Base-by-base conservation (phyloP, 345 rosid species). In the Bruguiera sexangula region DNA sequence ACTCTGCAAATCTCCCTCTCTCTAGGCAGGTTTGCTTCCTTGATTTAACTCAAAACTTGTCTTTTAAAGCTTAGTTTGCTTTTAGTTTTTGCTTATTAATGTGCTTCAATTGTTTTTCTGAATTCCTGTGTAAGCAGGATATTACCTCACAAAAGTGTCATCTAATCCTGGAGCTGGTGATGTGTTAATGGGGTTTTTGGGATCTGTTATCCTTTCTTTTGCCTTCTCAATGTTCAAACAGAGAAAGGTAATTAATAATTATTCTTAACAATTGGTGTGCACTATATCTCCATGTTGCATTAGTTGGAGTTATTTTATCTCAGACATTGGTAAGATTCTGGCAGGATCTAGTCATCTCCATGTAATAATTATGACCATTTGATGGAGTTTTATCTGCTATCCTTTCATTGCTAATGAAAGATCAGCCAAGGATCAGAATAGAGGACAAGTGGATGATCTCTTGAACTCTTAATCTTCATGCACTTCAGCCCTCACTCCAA, bases 181-280 rank as follows among this genome's bases (percentile, higher is more conserved):
- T 78, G 75, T 93, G 8, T 78, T 93, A 66, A 91, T 93, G 98
- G 97, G 96, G 56, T 93, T 93, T 81, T 79, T 91, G 76, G 98
- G 97, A 63, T 89, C 97, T 68, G 97, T 93, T 22, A 93, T 93
- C 68, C 91, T 93, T 78, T 91, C 97, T 62, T 93, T 91, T 55
- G 91, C 98, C 52, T 93, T 93, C 79, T 86, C 98, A 70, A 93
- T 91, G 98, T 93, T 93, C 85, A 85, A 94, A 80, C 97, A 94
- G 72, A 86, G 95, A 81, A 91, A 91, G 97, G 97, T 91, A 75
- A 46, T 11, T 43, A 4, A 31, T 9, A 2, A 19, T 56, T 70
- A 56, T 56, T 43, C 50, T 69, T 24, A 20, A 31, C 56, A 46
- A 21, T 48, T 8, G 7, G 24, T 63, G 20, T 43, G 6, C 22